Evolutionary conservation across 2,329 filamentous ascomycete genomes (phyloP), one percentile per base, ranked within the genome.

Genomic region (Coniella vitis): DNA sequence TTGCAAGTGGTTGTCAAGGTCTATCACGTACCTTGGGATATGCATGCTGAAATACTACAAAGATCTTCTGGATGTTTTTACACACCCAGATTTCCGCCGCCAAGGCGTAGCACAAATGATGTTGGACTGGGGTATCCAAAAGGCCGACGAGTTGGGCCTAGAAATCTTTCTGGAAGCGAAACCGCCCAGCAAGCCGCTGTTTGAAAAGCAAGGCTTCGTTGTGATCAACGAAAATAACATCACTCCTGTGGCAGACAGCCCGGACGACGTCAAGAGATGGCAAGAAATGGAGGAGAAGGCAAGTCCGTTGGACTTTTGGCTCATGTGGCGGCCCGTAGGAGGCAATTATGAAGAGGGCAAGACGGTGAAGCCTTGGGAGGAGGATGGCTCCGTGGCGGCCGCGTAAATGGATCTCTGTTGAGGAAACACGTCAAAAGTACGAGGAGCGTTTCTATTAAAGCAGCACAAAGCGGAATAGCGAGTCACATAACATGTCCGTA

Each of bases 271-370:
- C 25, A 34, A 47, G n/a, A n/a, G n/a, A 3, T 61, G 59, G 58
- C 57, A 55, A 35, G 54, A 56, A 25, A 35, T 54, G 0, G 69
- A 74, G 35, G 60, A 67, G 2, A 66, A 71, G 54, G 66, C 73
- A 17, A 62, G 67, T 1, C 64, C 64, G 1, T 57, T 55, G n/a
- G 57, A 53, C 3, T 59, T 49, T n/a, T 57, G 47, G 45, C 46
- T 56, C n/a, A 59, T 59, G 57, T 51, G 52, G 51, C 50, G 51
- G 35, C 48, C 53, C 3, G 48, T 48, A 43, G 48, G 50, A 5
- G 54, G 52, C 2, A 47, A 48, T 5, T 14, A 14, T 3, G 49
- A 53, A 12, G 48, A 51, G n/a, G 46, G n/a, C 14, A 34, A 22
- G 3, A 2, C 4, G 12, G 16, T 10, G 25, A 29, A 29, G 25